Evolutionary conservation across 108 stramenopile genomes (phyloP).

Genomic region (Craspedostauros australis): DNA sequence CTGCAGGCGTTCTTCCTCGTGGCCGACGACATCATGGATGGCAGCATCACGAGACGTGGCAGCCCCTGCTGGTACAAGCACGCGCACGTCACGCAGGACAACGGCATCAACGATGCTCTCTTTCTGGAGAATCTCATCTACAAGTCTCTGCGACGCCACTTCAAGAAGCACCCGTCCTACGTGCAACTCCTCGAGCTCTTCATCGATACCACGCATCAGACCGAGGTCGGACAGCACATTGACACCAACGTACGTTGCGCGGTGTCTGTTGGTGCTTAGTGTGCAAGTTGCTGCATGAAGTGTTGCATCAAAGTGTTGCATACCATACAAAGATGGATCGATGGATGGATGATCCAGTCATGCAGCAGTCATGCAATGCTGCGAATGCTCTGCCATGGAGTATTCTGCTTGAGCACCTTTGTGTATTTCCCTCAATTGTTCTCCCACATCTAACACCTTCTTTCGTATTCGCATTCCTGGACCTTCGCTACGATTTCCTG

Average conservation of each 20-base stretch:
- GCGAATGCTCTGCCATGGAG: no score
- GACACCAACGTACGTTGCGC: slow-evolving; percentile 68
- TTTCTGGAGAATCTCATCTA: slow-evolving; percentile 89
- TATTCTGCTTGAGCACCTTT: no score
- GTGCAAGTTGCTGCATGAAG: no score
- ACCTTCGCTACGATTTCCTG: no score
- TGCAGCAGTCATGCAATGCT: no score
- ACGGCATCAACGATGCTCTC: slow-evolving; percentile 76
- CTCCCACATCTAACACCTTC: no score
- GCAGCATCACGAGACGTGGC: slow-evolving; percentile 93
- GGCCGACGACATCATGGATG: slow-evolving; percentile 99
- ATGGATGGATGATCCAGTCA: no score
- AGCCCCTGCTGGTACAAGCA: slow-evolving; percentile 94
- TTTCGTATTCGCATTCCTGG: no score
- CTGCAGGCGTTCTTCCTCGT: slow-evolving; percentile 98
- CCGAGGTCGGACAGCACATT: slow-evolving; percentile 95
- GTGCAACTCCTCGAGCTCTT: slow-evolving; percentile 28
- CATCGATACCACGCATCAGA: slow-evolving; percentile 81
- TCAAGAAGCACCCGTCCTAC: slow-evolving; percentile 76
- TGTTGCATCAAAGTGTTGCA: no score
- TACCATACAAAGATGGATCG: background rate
- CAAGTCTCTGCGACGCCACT: slow-evolving; percentile 75
- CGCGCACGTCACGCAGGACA: slow-evolving; percentile 66
- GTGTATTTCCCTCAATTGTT: no score
- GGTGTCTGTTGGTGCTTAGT: no score